Base-by-base conservation (phyloP, 2,329 filamentous ascomycete species). In the Alternaria tenuissima region DNA sequence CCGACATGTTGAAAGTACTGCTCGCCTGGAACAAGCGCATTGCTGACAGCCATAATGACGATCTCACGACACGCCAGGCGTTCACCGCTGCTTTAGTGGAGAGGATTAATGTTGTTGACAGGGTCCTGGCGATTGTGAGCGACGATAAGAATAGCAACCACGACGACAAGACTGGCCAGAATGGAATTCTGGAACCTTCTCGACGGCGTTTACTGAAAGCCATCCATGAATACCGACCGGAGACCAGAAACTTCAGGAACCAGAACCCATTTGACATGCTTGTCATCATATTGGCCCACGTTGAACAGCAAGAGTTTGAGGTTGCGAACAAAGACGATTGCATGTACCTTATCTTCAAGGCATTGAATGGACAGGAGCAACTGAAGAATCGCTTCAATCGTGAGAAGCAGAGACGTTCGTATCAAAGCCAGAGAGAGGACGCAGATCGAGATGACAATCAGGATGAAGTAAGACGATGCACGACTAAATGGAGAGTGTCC, bases 191-290 rank as follows among this genome's bases (percentile, higher is more conserved):
- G 11, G 56, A 66, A 38, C 30, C 43, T 14, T 62, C 59, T 16
- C 34, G 41, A 24, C 39, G 39, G 6, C 49, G 54, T 34, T 38
- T 74, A 5, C 53, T 62, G 5, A 51, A 58, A 24, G 63, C 67
- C 7, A 41, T 74, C 3, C 64, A 63, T 30, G 62, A 52, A 30
- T 68, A 66, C 26, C 63, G 66, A 7, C 67, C 70, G 7, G 71
- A 72, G 39, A 66, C 63, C 26, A 53, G 46, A 34, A 1, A 7
- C 2, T 74, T 73, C 38, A 32, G 46, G 24, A 57, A 49, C 8
- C 61, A 68, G 41, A 51, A 64, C 7, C 46, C 63, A 1, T 61
- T 60, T 26, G 39, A 65, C 18, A 57, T 70, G 24, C 32, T 73
- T 5, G 28, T 64, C 4, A 57, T 67, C 1, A 59, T 73, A 32